Evolutionary conservation across 2,329 filamentous ascomycete species (phyloP), one percentile per base, ranked within the genome.

Genomic region (Aspergillus fischeri): DNA sequence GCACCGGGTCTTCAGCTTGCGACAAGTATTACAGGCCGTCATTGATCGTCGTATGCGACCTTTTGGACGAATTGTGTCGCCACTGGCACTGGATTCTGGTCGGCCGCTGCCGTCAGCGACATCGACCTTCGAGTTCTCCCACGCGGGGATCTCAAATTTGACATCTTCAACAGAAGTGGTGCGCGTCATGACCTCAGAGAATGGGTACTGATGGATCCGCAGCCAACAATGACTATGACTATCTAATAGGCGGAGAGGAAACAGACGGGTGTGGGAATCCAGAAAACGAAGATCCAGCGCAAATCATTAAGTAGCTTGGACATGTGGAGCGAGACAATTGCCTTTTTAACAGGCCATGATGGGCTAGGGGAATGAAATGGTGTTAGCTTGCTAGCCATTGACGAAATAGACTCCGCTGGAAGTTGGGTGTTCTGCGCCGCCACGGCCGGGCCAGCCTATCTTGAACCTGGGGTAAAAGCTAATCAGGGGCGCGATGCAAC

Each of bases 1-100:
- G 49, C 70, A 73, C n/a, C 70, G 65, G 29, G 70, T 73, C 58
- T 73, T 73, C 52, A 73, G 65, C 64, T 73, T 73, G 56, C 70
- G 70, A 54, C 70, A 73, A 21, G 70, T 73, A 62, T 73, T 69
- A 62, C 70, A 73, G 7, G 70, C 70, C 20, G 70, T 73, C 70
- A 73, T 72, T 9, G 70, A 72, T 28, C 70, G 70, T 47, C 70
- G 69, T 38, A 73, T 72, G 14, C 70, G 69, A 24, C 67, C 68
- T 53, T 70, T 67, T 10, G 70, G 70, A 24, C 70, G 67, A 10
- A 54, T 47, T 52, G 53, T 38, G 27, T 70, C 68, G 25, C 67
- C 64, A 49, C 61, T 61, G 14, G 52, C 55, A 62, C 59, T 64
- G 58, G 65, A 56, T 49, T 63, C 62, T 20, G 66, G 56, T 61